phyloP scores from a whole-genome alignment of 208 protist genomes.

The Crithidia mellificae region DNA sequence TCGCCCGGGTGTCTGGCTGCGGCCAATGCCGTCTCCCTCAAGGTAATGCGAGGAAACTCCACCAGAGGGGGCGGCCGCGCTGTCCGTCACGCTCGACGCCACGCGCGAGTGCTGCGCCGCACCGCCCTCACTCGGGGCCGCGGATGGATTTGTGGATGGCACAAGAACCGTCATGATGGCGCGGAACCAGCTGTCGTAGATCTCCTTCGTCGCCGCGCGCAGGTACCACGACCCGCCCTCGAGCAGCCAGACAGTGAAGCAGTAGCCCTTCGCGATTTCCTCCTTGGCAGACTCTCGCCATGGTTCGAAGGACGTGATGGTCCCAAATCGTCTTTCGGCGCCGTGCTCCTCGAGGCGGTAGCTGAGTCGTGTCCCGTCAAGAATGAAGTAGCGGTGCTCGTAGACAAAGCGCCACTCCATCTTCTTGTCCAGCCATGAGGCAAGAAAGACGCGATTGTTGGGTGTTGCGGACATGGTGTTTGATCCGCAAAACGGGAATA shows the following conservation, averaged over 20 bases:
- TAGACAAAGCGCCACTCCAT: slow-evolving; percentile 78
- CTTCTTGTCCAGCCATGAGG: slow-evolving; percentile 75
- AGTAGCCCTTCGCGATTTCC: slow-evolving; percentile 26
- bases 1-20: slow-evolving; percentile 12
- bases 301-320: slow-evolving; percentile 56
- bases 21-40: slow-evolving; percentile 14
- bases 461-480: slow-evolving; percentile 3
- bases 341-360: slow-evolving; percentile 53
- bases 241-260: slow-evolving; percentile 70
- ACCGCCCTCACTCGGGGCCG: slow-evolving; percentile 18
- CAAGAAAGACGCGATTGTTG: slow-evolving; percentile 32
- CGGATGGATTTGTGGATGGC: slow-evolving; percentile 20
- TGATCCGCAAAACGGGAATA: too few relatives aligned
- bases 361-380: slow-evolving; percentile 59
- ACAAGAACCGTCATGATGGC: slow-evolving; percentile 36
- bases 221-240: slow-evolving; percentile 77
- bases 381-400: slow-evolving; percentile 61
- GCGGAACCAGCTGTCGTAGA: slow-evolving; percentile 54
- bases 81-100: slow-evolving; percentile 17
- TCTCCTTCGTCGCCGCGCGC: slow-evolving; percentile 43
- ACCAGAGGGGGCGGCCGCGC: neutral
- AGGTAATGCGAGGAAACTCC: neutral
- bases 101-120: slow-evolving; percentile 22
- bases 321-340: slow-evolving; percentile 58
- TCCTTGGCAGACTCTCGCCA: slow-evolving; percentile 11